Evolutionary conservation across 257 asterid species (phyloP).

Genomic region (Coffea eugenioides): DNA sequence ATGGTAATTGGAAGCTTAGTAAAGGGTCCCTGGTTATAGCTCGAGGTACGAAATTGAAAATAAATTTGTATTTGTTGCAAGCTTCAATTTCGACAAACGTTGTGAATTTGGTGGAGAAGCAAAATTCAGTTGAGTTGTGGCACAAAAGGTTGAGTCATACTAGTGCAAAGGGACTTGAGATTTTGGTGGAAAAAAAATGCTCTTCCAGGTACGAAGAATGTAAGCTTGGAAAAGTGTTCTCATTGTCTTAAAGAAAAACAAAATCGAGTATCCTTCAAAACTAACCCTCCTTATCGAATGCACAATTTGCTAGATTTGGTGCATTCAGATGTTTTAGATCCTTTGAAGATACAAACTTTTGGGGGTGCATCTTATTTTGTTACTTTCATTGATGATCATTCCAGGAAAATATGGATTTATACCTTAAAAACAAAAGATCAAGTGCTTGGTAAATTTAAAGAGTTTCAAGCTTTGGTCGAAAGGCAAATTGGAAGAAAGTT

Average conservation of each 20-base stretch:
- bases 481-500: not conserved
- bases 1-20: not conserved
- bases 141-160: not conserved
- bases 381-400: not conserved
- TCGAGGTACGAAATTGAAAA: not conserved
- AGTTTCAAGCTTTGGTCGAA: not conserved
- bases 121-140: not conserved
- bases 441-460: not conserved
- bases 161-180: not conserved
- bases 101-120: not conserved
- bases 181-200: not conserved
- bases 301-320: not conserved
- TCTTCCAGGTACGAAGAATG: not conserved
- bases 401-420: not conserved
- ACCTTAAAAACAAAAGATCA: not conserved
- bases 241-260: not conserved
- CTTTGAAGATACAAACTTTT: not conserved
- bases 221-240: not conserved
- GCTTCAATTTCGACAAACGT: not conserved
- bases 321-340: not conserved
- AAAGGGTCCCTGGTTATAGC: not conserved
- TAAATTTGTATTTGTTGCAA: not conserved
- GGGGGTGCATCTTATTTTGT: not conserved
- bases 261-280: not conserved
- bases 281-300: not conserved